Evolutionary conservation across 108 stramenopile species (phyloP).

Genomic region (Discostella stelligeroides): DNA sequence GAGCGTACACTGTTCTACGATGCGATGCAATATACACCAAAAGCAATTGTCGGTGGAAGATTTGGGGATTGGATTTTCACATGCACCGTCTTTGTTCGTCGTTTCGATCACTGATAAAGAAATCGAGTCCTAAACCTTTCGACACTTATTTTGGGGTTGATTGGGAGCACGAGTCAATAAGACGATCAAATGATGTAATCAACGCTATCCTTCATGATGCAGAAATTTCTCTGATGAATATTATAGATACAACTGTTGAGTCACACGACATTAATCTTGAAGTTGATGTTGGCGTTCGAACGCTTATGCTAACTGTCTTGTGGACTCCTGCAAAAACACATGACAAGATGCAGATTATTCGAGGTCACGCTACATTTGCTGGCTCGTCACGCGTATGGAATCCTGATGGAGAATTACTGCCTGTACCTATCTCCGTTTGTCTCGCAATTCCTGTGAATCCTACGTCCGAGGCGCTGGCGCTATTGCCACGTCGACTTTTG

Average conservation of each 20-base stretch:
- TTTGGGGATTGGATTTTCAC: conserved; percentile 74
- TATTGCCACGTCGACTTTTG: conserved; percentile 31
- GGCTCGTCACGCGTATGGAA: conserved; percentile 8
- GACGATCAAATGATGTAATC: conserved; percentile 13
- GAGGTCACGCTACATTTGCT: conserved; percentile 37
- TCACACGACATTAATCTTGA: neutral
- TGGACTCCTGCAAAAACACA: conserved; percentile 38
- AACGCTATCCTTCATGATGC: conserved; percentile 22
- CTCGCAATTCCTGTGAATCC: conserved; percentile 33
- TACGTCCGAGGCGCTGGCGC: conserved; percentile 20
- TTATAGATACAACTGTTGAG: neutral
- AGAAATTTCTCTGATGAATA: conserved; percentile 4
- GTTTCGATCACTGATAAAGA: conserved; percentile 29
- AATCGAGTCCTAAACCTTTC: conserved; percentile 1
- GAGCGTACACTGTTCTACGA: conserved; percentile 79
- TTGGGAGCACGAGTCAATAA: neutral
- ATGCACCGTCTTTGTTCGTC: conserved; percentile 57
- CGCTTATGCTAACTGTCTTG: conserved; percentile 45
- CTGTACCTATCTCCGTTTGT: conserved; percentile 43
- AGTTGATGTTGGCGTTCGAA: no score
- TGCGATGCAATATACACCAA: conserved; percentile 51
- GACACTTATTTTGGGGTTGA: neutral
- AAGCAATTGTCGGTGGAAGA: conserved; percentile 29
- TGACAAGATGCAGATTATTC: neutral
- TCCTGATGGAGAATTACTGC: conserved; percentile 7